These are phyloP conservation scores for Alternaria tenuissima DNA, from an alignment of 2,329 filamentous ascomycete species.

Conservation along the genomic window DNA sequence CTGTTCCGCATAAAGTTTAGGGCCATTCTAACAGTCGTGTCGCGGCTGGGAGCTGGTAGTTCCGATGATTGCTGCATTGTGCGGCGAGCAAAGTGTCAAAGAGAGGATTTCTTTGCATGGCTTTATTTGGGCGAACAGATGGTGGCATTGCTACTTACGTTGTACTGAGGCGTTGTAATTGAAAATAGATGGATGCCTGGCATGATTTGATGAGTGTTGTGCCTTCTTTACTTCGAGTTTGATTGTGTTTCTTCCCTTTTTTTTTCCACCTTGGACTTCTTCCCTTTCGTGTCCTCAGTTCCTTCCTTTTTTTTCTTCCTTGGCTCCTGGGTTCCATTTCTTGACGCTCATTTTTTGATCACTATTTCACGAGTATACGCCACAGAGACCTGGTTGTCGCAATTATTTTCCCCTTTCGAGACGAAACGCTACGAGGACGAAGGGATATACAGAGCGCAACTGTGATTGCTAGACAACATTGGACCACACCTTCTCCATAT, in stretches of 20 bases:
- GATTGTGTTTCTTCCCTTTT: not conserved
- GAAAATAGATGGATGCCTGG: not conserved
- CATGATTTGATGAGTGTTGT: not conserved
- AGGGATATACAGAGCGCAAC: not conserved
- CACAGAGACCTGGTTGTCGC: not conserved
- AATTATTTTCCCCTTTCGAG: not conserved
- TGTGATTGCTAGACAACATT: not conserved
- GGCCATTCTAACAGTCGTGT: not conserved
- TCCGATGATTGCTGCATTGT: conserved; percentile 1
- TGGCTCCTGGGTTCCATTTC: not conserved
- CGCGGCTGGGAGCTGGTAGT: not conserved
- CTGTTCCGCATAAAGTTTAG: not conserved
- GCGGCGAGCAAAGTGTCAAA: not conserved
- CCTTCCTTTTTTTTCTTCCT: not conserved
- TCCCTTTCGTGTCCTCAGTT: not conserved
- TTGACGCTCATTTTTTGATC: not conserved
- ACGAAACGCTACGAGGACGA: not conserved
- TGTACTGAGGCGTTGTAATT: not conserved
- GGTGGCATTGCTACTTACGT: not conserved
- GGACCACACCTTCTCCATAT: not conserved
- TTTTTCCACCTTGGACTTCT: not conserved
- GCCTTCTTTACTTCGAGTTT: not conserved
- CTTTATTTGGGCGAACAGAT: not conserved
- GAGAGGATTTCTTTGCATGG: not conserved
- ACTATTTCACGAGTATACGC: not conserved